Evolutionary conservation across 306 rosid species (phyloP).

Genomic region (Casuarina equisetifolia): DNA sequence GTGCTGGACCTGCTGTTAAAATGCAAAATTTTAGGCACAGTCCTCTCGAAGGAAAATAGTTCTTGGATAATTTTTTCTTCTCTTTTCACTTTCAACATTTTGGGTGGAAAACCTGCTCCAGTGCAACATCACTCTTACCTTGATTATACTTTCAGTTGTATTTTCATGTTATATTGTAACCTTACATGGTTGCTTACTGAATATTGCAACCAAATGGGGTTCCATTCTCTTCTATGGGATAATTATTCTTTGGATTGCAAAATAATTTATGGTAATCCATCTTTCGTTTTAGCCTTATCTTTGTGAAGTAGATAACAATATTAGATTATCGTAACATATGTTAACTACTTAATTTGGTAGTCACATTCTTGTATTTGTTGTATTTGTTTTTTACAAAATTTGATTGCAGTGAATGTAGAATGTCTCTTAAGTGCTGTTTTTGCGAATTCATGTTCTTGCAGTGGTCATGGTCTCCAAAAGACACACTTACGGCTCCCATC

Average conservation of each 20-base stretch:
- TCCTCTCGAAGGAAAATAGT: not conserved
- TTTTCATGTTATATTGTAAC: too few species aligned
- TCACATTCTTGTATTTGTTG: not conserved
- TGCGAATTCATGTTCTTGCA: slow-evolving; percentile 17
- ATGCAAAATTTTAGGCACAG: not conserved
- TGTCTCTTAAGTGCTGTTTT: not conserved
- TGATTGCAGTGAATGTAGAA: not conserved
- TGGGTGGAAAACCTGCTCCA: not conserved
- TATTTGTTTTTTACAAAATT: not conserved
- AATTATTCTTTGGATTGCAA: not conserved
- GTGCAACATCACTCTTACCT: not conserved
- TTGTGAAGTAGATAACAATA: not conserved
- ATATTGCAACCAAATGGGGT: not conserved
- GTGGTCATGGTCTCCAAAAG: slow-evolving; percentile 50
- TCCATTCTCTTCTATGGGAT: not conserved
- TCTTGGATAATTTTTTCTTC: too few species aligned
- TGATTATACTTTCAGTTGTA: too few species aligned
- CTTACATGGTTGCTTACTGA: not conserved
- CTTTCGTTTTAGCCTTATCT: not conserved
- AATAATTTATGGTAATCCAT: not conserved
- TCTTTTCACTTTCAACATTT: too few species aligned
- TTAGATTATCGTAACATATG: not conserved
- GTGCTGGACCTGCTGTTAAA: too few species aligned
- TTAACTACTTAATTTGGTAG: not conserved
- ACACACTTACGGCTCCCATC: slow-evolving; percentile 34